Evolutionary conservation across 495 filamentous ascomycete genomes (phyloP).

Genomic region (Hypoxylon perforatum): DNA sequence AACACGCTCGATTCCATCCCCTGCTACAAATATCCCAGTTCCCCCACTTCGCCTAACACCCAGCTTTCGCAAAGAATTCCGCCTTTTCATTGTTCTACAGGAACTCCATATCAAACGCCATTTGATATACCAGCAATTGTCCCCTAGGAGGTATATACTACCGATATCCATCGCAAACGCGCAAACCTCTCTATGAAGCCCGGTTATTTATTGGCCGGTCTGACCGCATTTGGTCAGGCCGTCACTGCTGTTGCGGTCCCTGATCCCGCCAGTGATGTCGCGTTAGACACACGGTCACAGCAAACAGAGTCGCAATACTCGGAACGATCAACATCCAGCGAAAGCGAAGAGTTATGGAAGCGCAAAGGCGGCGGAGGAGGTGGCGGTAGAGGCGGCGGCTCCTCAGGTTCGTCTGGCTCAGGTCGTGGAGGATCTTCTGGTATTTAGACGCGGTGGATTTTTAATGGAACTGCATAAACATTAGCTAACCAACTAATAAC

Average conservation of each 20-base stretch:
- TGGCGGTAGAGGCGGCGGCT: conserved; percentile 57
- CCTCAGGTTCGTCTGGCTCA: conserved; percentile 37
- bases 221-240: conserved; percentile 33
- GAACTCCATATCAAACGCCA: background rate
- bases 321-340: conserved; percentile 34
- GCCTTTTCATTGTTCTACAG: background rate
- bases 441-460: background rate
- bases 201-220: conserved; percentile 28
- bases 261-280: conserved; percentile 18
- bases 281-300: conserved; percentile 29
- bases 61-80: too few relatives aligned
- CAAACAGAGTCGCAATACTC: conserved; percentile 35
- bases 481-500: background rate
- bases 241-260: conserved; percentile 34
- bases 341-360: conserved; percentile 63
- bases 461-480: background rate
- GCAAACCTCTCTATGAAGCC: conserved; percentile 42
- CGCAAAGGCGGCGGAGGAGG: conserved; percentile 65
- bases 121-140: background rate
- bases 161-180: conserved; percentile 1
- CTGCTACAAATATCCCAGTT: too few relatives aligned
- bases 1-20: too few relatives aligned
- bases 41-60: too few relatives aligned
- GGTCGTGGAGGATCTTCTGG: conserved; percentile 11
- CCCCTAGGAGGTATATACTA: background rate